Base-by-base conservation (phyloP, 129 eudicot species). In the Glebionis coronaria region DNA sequence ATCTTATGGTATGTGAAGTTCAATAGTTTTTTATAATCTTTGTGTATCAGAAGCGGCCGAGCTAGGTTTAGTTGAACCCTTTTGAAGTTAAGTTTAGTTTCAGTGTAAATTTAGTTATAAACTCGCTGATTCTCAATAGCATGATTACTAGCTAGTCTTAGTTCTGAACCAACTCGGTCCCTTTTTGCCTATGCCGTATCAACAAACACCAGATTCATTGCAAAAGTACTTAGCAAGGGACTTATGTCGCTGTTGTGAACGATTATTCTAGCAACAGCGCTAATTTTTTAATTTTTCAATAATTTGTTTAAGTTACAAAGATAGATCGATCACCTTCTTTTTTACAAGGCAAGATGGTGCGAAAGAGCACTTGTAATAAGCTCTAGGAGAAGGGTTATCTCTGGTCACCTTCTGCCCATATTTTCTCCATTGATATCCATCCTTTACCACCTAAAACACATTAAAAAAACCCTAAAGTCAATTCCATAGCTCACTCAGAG, bases 351-450 rank as follows among this genome's bases (percentile, higher is more conserved):
- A 94, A 11, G 52, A 79, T 23, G 99, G 99, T 52, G 99, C 99
- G 78, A 84, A 85, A 18, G 99, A 84, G 82, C 97, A 94, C 75
- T 84, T 89, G 90, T 89, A 94, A 75, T 94, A 94, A 52, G 99
- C 99, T 87, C 97, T 89, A 14, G 99, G 99, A 75, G 79, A 94
- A 79, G 99, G 97, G 58, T 94, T 94, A 63, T 94, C 99, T 67
- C 99, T 89, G 10, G 97, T 94, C 27, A 94, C 99, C 74, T 94
- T 94, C 82, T 94, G 99, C 12, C 99, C 99, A 66, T 94, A 94
- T 70, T 94, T 94, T 80, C 99, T 86, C 99, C 97, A 94, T 75
- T 94, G 99, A 72, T 86, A 89, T 23, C 99, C 99, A 82, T 94
- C 97, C 65, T 86, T 94, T 40, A 94, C 95, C 49, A 87, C 72